Percentiles rank a stretch among this genome's conserved stretches.
Evolutionary conservation across 2,329 filamentous ascomycete species (phyloP).

Genomic region (Pyrenophora teres): DNA sequence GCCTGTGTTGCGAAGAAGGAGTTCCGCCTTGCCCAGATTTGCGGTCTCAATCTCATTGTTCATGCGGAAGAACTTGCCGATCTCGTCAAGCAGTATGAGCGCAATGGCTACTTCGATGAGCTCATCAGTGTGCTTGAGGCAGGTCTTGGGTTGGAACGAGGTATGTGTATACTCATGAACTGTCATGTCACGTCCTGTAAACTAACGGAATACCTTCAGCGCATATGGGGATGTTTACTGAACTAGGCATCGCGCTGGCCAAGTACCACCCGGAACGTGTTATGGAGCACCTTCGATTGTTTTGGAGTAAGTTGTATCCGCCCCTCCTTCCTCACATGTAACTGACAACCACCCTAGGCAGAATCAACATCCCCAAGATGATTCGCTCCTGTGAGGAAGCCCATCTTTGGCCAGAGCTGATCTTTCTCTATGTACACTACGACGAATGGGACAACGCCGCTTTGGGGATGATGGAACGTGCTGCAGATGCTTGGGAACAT

Average conservation of each 20-base stretch:
- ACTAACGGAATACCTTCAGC: conserved; percentile 1
- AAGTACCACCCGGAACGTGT: conserved; percentile 94
- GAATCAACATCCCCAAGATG: conserved; percentile 98
- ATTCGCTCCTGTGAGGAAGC: conserved; percentile 92
- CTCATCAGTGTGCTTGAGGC: conserved; percentile 93
- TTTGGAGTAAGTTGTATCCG: conserved; percentile 66
- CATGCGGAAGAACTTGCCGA: conserved; percentile 94
- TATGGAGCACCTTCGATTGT: conserved; percentile 98
- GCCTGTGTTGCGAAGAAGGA: conserved; percentile 98
- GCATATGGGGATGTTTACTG: conserved; percentile 97
- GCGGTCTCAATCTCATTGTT: conserved; percentile 95
- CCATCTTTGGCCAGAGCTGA: conserved; percentile 94
- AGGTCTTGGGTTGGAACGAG: conserved; percentile 87
- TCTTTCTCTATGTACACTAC: conserved; percentile 98
- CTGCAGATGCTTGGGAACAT: conserved; percentile 98
- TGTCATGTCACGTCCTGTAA: neutral
- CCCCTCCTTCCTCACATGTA: too few species aligned
- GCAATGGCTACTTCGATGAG: conserved; percentile 97
- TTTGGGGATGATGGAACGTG: conserved; percentile 95
- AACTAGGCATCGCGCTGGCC: conserved; percentile 86
- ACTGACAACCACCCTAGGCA: conserved; percentile 43
- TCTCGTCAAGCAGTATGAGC: conserved; percentile 95
- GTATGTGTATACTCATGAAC: neutral
- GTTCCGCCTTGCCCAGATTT: conserved; percentile 98
- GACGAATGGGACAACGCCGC: conserved; percentile 98